Conservation (phyloP, 2,329 filamentous ascomycete species). For the Colletotrichum chlorophyti region DNA sequence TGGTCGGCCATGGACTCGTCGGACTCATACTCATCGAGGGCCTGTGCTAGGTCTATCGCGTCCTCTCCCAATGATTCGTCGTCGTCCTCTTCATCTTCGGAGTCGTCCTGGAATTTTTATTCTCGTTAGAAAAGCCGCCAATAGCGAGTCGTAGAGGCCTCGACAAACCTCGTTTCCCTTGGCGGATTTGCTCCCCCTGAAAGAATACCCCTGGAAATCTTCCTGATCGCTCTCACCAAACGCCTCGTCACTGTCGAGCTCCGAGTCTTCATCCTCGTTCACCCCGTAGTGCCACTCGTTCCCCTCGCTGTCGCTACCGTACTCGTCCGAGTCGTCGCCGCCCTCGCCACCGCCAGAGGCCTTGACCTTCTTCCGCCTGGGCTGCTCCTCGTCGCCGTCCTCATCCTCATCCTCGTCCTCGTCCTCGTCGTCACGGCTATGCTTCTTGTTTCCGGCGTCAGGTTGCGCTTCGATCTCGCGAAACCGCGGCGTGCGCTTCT, state of each 20-base stretch:
- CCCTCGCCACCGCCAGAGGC: conserved; percentile 51
- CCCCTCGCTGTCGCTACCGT: conserved; percentile 84
- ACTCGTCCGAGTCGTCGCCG: conserved; percentile 67
- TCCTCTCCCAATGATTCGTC: conserved; percentile 65
- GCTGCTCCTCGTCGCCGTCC: conserved; percentile 60
- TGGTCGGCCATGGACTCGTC: conserved; percentile 52
- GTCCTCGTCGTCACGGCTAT: conserved; percentile 32
- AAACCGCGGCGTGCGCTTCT: conserved; percentile 56
- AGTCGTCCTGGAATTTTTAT: conserved; percentile 61
- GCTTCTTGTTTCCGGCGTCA: conserved; percentile 35
- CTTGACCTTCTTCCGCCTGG: conserved; percentile 48
- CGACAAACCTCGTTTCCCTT: conserved; percentile 34
- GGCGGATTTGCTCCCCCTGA: conserved; percentile 54
- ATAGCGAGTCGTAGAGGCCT: background rate
- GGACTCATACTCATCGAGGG: conserved; percentile 59
- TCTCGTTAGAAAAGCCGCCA: conserved; percentile 48
- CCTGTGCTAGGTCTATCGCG: conserved; percentile 64
- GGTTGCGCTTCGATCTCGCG: conserved; percentile 54
- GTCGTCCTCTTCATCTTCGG: conserved; percentile 64
- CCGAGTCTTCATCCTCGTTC: conserved; percentile 66
- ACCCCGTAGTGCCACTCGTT: conserved; percentile 83
- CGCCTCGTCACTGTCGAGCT: conserved; percentile 76
- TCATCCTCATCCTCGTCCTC: conserved; percentile 50
- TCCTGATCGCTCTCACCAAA: conserved; percentile 91
- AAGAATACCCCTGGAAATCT: conserved; percentile 76